A percentile compares a stretch with the other conserved stretches of the same genome.
Conservation (phyloP, 371 early-diverging fungal genomes). For the Mortierella sp. region DNA sequence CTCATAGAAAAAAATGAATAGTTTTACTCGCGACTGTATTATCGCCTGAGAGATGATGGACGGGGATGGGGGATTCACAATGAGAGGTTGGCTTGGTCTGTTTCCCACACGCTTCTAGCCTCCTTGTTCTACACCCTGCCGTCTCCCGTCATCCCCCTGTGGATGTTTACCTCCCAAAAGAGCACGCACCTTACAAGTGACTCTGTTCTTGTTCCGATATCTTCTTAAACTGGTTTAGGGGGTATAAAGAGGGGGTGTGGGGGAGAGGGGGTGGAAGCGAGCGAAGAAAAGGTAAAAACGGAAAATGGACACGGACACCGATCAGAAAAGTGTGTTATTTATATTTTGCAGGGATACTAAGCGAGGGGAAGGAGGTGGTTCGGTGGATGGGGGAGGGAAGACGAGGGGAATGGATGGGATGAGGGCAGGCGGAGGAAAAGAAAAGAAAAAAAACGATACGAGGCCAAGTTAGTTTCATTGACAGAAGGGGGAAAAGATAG, state of each 20-base stretch:
- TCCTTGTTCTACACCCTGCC: too few species aligned
- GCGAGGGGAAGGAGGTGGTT: background rate
- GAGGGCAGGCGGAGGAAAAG: background rate
- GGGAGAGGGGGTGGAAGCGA: background rate
- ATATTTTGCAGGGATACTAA: background rate
- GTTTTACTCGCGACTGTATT: background rate
- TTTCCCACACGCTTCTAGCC: too few species aligned
- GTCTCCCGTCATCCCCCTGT: background rate
- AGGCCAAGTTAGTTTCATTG: background rate
- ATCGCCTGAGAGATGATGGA: background rate
- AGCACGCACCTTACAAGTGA: background rate
- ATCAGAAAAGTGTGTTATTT: background rate
- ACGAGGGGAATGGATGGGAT: background rate
- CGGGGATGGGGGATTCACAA: background rate
- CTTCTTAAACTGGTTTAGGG: slow-evolving; percentile 12
- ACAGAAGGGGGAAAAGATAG: background rate
- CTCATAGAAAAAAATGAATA: background rate
- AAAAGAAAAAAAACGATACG: background rate
- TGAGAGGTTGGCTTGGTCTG: too few species aligned
- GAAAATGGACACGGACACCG: background rate
- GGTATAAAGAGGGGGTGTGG: background rate
- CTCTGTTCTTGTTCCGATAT: too few species aligned
- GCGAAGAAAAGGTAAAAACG: background rate
- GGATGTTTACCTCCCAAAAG: background rate
- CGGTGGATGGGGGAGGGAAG: background rate